These are phyloP conservation scores for Neurospora crassa DNA, from an alignment of 2,329 filamentous ascomycete genomes.

Conservation along the genomic window DNA sequence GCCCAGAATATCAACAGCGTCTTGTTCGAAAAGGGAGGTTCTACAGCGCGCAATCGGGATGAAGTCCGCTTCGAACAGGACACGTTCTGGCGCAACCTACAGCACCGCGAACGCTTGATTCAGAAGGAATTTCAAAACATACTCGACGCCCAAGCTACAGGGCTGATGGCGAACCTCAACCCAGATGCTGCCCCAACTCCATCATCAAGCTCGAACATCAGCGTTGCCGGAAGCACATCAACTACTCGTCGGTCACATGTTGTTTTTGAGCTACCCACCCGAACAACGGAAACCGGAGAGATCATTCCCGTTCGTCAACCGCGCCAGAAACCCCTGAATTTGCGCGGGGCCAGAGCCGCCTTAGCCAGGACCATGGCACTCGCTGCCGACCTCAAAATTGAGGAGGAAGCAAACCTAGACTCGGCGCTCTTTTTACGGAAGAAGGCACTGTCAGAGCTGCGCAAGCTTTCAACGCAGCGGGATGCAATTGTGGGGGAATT, in stretches of 20 bases:
- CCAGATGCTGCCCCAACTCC: conserved; percentile 24
- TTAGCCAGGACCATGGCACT: conserved; percentile 54
- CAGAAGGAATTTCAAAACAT: conserved; percentile 38
- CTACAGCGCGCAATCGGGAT: conserved; percentile 10
- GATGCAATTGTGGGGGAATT: conserved; percentile 43
- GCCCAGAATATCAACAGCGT: conserved; percentile 25
- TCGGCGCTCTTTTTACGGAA: conserved; percentile 47
- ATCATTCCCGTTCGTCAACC: conserved; percentile 55
- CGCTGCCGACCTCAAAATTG: conserved; percentile 55
- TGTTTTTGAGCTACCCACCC: conserved; percentile 30
- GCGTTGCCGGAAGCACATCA: neutral
- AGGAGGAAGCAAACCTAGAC: conserved; percentile 54
- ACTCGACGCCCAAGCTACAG: conserved; percentile 39
- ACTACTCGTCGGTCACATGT: conserved; percentile 8
- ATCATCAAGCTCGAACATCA: neutral
- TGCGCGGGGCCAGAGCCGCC: conserved; percentile 54
- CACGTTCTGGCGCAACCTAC: conserved; percentile 37
- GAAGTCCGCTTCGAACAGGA: conserved; percentile 28
- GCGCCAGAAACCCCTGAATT: conserved; percentile 39
- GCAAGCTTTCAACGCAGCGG: conserved; percentile 40
- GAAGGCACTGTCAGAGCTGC: conserved; percentile 47
- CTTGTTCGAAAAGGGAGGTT: conserved; percentile 26
- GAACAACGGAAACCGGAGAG: conserved; percentile 32
- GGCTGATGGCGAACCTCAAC: conserved; percentile 30
- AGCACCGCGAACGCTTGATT: conserved; percentile 34